Evolutionary conservation across 306 rosid species (phyloP), one percentile per base, ranked within the genome.

Genomic region (Purshia tridentata): DNA sequence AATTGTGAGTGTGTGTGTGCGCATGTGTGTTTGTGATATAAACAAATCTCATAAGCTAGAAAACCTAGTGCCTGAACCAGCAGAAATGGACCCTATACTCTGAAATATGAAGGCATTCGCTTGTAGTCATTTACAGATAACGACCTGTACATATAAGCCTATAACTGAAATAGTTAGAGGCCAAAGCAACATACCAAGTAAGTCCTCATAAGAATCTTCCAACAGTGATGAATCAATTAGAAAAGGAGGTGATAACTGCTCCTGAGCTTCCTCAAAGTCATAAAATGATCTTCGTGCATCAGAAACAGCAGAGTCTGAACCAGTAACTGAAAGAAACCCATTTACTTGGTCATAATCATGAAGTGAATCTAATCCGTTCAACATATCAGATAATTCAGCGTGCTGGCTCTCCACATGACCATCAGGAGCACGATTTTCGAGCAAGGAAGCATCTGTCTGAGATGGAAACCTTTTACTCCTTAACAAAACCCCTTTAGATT

Each of bases 241-340:
- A 78, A 95, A 72, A 67, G 99, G 96, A 0, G 99, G 99, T 37
- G 99, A 95, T 78, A 95, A 90, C 82, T 90, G 95, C 78, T 91
- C 96, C 75, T 77, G 90, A 66, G 91, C 82, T 63, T 89, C 99
- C 75, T 91, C 97, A 39, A 81, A 78, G 79, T 90, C 96, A 82
- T 83, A 90, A 67, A 84, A 55, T 54, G 87, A 90, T 68, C 75
- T 86, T 9, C 81, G 97, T 39, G 81, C 85, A 78, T 88, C 92
- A 51, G 87, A 86, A 74, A 86, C 82, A 67, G 86, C 78, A 86
- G 64, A 67, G 57, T 85, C 91, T 64, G 95, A 95, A 55, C 91
- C 91, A 74, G 73, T 58, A 72, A 78, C 75, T 0, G 97, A 90
- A 53, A 84, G 92, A 88, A 86, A 88, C 72, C 99, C 98, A 83